Base-by-base conservation (phyloP, 2,329 filamentous ascomycete genomes). In the Talaromyces albobiverticillius region DNA sequence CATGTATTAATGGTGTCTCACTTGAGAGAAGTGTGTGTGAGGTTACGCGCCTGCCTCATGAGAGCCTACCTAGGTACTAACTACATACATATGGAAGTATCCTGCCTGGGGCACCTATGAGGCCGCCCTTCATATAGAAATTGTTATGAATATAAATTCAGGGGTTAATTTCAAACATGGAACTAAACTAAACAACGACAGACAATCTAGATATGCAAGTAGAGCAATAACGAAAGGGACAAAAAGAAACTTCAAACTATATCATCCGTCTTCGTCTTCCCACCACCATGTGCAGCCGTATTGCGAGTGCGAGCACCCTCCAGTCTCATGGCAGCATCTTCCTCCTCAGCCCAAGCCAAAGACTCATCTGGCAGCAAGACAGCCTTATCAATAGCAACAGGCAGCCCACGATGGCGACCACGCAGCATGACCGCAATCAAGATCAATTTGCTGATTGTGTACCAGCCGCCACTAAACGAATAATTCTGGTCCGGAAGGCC, bases 381-480 rank as follows among this genome's bases (percentile, higher is more conserved):
- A 3, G 81, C 81, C 43, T 79, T 73, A 60, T 84, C 82, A 56
- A 84, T 68, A 3, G 79, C 79, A 29, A 82, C 79, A 0, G 81
- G 81, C 26, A 84, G 60, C 1, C 80, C 80, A n/a, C 82, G 70
- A 65, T 84, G 81, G 0, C 82, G 67, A 0, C 81, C 82, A 7
- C 80, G 67, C 29, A 86, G 62, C 71, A 83, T 83, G 11, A 86
- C 81, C 3, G 79, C 71, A 46, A 79, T 77, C 54, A 86, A 66
- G 18, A 84, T 76, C 36, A 86, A 63, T 68, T 86, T 86, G 64
- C 79, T 83, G 11, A 77, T 73, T 1, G 72, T 71, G 51, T 79
- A 77, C 74, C 80, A 81, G 0, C 76, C 76, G 2, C 82, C 82
- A 43, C 73, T 73, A 53, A 86, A 80, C 49, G 80, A 82, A 62